Evolutionary conservation across 169 alveolate genomes (phyloP).

Genomic region (Eimeria acervulina): DNA sequence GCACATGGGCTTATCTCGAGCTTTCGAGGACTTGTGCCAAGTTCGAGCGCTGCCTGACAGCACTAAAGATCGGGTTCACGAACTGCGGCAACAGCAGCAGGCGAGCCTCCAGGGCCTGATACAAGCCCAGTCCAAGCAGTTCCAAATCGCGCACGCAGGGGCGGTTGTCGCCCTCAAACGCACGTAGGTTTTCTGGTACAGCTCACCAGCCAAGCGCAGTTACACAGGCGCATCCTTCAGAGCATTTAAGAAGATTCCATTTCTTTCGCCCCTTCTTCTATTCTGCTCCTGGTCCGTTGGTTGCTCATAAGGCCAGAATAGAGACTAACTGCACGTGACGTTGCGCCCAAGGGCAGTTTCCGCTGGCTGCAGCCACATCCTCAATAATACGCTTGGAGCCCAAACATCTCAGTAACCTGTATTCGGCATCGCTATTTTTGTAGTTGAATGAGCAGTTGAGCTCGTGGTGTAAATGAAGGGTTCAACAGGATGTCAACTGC

Average conservation of each 20-base stretch:
- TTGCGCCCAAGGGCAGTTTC: background rate
- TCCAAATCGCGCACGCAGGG: constrained; percentile 44
- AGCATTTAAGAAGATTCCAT: background rate
- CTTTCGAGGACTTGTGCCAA: constrained; percentile 62
- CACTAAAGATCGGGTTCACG: background rate
- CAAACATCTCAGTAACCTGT: background rate
- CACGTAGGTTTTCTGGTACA: constrained; percentile 30
- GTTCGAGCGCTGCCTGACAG: constrained; percentile 55
- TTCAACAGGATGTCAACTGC: background rate
- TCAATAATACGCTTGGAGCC: background rate
- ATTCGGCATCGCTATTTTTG: background rate
- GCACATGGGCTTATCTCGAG: constrained; percentile 68
- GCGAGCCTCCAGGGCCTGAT: constrained; percentile 19
- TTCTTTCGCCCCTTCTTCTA: background rate
- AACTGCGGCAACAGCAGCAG: constrained; percentile 28
- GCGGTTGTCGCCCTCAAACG: constrained; percentile 69
- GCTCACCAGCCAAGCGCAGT: background rate
- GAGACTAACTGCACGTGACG: background rate
- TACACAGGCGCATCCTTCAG: background rate
- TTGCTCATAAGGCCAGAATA: background rate
- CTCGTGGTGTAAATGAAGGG: background rate
- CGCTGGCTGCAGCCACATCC: background rate
- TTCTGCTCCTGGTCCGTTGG: background rate
- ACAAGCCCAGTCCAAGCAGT: constrained; percentile 11
- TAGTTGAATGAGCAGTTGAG: background rate